These are phyloP conservation scores for Rhynchosporium agropyri DNA, from an alignment of 2,329 filamentous ascomycete species.

Conservation along the genomic window DNA sequence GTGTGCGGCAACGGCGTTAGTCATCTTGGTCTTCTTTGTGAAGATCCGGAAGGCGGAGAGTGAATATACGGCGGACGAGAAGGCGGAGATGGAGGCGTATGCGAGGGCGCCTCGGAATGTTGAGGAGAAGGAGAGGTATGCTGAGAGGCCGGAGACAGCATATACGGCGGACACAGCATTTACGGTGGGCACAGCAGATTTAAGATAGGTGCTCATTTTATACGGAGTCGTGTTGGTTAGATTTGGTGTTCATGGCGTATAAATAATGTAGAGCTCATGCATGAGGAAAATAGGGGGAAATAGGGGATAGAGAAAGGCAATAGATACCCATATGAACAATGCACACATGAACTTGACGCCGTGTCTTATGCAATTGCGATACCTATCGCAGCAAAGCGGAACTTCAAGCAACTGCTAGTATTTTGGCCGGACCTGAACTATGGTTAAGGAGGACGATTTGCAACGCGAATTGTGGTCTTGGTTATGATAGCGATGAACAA, in stretches of 20 bases:
- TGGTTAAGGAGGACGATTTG: no score
- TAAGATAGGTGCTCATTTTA: not conserved
- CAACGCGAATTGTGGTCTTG: no score
- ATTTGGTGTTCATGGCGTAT: not conserved
- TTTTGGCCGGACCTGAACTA: no score
- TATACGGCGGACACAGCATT: not conserved
- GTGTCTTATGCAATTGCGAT: no score
- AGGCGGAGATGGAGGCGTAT: slow-evolving; percentile 38
- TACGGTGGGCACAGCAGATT: not conserved
- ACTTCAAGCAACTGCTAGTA: no score
- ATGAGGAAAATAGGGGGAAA: not conserved
- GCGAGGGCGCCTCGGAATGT: not conserved
- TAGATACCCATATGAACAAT: not conserved
- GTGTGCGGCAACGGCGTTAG: slow-evolving; percentile 53
- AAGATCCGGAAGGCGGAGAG: slow-evolving; percentile 57
- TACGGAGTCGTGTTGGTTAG: not conserved
- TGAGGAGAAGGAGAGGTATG: slow-evolving; percentile 10
- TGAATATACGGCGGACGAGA: slow-evolving; percentile 60
- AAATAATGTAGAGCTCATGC: not conserved
- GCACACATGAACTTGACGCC: no score
- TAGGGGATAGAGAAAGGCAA: not conserved
- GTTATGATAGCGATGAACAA: no score
- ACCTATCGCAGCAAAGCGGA: no score
- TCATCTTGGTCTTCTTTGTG: slow-evolving; percentile 55
- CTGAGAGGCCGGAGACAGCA: slow-evolving; percentile 7